Evolutionary conservation across 345 rosid genomes (phyloP), one percentile per base, ranked within the genome.

Genomic region (Brassica juncea): DNA sequence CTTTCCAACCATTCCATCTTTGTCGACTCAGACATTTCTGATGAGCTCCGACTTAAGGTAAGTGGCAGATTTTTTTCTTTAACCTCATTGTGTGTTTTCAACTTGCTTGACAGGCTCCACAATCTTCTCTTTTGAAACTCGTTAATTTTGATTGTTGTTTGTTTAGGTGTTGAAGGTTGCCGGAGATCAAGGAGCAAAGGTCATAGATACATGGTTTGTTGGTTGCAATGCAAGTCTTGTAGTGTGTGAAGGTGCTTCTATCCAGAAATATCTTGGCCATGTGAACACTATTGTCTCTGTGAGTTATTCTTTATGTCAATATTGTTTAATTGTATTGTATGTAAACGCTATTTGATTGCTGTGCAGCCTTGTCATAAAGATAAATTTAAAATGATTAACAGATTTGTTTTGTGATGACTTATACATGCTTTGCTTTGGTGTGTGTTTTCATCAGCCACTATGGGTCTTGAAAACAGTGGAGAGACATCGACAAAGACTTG

Each of bases 401-500:
- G 11, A 8, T 30, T 69, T 31, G 27, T 58, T 62, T 70, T 6
- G 1, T 70, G 37, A 32, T 77, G 60, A 23, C 42, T 44, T 37
- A 30, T 58, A 57, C 14, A 14, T 76, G 69, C 54, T 77, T 77
- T 67, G 74, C 47, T 66, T 62, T 80, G 3, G 16, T 47, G 15
- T 42, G 39, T 25, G 57, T 55, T 28, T 71, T 34, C 57, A 34
- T 73, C 87, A 94, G 97, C 97, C 97, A 23, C 79, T 80, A 10
- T 94, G 97, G 99, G 86, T 94, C 75, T 85, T 94, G 65, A 94
- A 92, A 87, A 87, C 97, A 61, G 88, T 85, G 6, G 94, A 90
- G 85, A 91, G 81, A 64, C 64, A 80, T 68, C 57, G 77, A 72
- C 95, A 89, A 85, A 84, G 97, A 85, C 93, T 92, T 69, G 88